phyloP scores from a whole-genome alignment of 1,139 yeast genomes.

The Candida sp. region DNA sequence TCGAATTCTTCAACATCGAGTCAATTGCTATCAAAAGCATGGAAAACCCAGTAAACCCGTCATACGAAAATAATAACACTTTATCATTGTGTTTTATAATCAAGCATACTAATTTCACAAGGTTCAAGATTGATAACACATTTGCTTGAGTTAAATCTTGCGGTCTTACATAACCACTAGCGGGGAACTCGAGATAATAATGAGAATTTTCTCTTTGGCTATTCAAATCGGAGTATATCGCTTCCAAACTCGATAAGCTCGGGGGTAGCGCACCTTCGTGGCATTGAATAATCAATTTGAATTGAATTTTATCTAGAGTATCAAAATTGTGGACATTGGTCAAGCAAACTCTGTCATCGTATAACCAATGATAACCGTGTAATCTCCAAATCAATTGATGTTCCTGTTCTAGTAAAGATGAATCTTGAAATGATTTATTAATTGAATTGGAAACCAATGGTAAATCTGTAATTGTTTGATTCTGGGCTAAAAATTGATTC shows the following conservation, averaged over 20 bases:
- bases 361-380: slow-evolving; percentile 28
- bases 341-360: slow-evolving; percentile 22
- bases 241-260: slow-evolving; percentile 11
- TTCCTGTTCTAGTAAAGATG: slow-evolving; percentile 12
- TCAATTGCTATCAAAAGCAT: slow-evolving; percentile 25
- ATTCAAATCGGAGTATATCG: slow-evolving; percentile 10
- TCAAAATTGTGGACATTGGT: slow-evolving; percentile 35
- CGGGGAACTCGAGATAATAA: slow-evolving; percentile 34
- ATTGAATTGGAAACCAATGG: slow-evolving; percentile 11
- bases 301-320: slow-evolving; percentile 17
- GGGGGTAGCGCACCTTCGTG: slow-evolving; percentile 34
- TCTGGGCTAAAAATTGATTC: slow-evolving; percentile 14
- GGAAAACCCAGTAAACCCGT: slow-evolving; percentile 41
- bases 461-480: slow-evolving; percentile 11
- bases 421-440: slow-evolving; percentile 10
- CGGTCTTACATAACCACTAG: slow-evolving; percentile 24
- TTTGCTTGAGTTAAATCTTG: slow-evolving; percentile 22
- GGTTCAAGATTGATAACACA: slow-evolving; percentile 26
- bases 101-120: slow-evolving; percentile 27
- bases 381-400: slow-evolving; percentile 36
- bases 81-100: slow-evolving; percentile 17
- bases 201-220: slow-evolving; percentile 5
- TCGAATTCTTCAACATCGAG: slow-evolving; percentile 15
- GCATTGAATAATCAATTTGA: slow-evolving; percentile 33
- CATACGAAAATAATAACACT: slow-evolving; percentile 33